phyloP scores from a whole-genome alignment of 192 early-diverging fungal genomes.

The Chytriomyces confervae region DNA sequence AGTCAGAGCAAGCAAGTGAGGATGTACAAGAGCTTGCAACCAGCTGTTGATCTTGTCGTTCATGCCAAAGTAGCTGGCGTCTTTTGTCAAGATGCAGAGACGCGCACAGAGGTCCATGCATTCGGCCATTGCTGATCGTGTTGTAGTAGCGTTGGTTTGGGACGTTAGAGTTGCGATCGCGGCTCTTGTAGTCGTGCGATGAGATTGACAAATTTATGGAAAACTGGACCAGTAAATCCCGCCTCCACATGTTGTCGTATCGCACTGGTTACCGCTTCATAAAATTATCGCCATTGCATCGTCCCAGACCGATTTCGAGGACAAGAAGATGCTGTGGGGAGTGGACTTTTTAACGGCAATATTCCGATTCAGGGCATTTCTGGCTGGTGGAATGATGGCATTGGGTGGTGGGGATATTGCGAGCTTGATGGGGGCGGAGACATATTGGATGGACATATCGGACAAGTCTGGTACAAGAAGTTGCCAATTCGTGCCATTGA shows the following conservation, averaged over 20 bases:
- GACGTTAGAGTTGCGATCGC: conserved; percentile 24
- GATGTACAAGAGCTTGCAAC: conserved; percentile 22
- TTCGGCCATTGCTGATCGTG: conserved; percentile 48
- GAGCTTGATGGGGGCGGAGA: too few species aligned
- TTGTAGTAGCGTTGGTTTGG: conserved; percentile 36
- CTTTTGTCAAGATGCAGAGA: conserved; percentile 33
- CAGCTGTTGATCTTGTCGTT: conserved; percentile 40
- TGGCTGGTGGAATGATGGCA: too few species aligned
- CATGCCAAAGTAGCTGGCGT: conserved; percentile 36
- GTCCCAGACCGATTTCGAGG: too few species aligned
- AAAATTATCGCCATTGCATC: too few species aligned
- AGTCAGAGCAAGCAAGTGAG: too few species aligned
- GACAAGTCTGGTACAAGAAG: too few species aligned
- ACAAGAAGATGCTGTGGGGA: too few species aligned
- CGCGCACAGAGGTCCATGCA: conserved; percentile 45
- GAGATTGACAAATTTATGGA: neutral
- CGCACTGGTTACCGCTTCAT: conserved; percentile 32
- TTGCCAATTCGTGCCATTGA: conserved; percentile 31
- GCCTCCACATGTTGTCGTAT: conserved; percentile 39
- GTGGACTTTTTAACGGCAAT: too few species aligned
- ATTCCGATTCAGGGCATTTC: too few species aligned
- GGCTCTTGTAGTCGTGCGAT: conserved; percentile 1
- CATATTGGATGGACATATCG: too few species aligned
- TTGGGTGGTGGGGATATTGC: too few species aligned
- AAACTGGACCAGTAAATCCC: conserved; percentile 50